Evolutionary conservation across 805 yeast species (phyloP).

Genomic region (Kodamaea jinghongensis): DNA sequence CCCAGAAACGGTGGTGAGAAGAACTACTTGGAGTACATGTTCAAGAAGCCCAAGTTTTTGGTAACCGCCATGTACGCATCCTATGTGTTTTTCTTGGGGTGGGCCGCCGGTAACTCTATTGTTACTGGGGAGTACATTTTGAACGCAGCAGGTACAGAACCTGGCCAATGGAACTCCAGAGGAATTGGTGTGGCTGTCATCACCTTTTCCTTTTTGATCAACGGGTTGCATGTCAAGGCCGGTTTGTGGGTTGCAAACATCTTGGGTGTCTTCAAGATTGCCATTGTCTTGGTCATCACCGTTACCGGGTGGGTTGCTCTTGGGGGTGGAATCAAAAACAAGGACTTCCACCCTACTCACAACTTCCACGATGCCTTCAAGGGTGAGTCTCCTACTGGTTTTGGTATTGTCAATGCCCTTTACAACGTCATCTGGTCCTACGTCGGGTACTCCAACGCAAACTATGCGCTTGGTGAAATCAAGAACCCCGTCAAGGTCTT

Average conservation of each 20-base stretch:
- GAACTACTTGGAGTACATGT: conserved; percentile 73
- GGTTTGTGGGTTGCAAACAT: conserved; percentile 64
- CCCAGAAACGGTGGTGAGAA: conserved; percentile 87
- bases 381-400: conserved; percentile 56
- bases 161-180: conserved; percentile 73
- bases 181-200: conserved; percentile 75
- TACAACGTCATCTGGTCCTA: conserved; percentile 85
- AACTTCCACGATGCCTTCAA: conserved; percentile 59
- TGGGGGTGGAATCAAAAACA: conserved; percentile 61
- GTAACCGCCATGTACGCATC: conserved; percentile 63
- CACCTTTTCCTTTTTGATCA: conserved; percentile 64
- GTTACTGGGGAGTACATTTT: conserved; percentile 77
- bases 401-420: conserved; percentile 69
- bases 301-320: conserved; percentile 83
- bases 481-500: conserved; percentile 70
- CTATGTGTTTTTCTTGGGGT: conserved; percentile 71
- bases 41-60: conserved; percentile 63
- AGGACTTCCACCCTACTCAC: conserved; percentile 49
- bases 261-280: conserved; percentile 70
- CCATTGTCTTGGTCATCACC: conserved; percentile 65
- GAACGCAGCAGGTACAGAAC: conserved; percentile 67
- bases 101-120: conserved; percentile 83
- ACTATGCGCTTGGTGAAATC: conserved; percentile 78
- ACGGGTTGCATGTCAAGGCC: conserved; percentile 57
- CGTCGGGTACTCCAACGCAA: conserved; percentile 79